These are phyloP conservation scores for Calonectria henricotiae DNA, from an alignment of 2,329 filamentous ascomycete genomes.

Conservation along the genomic window DNA sequence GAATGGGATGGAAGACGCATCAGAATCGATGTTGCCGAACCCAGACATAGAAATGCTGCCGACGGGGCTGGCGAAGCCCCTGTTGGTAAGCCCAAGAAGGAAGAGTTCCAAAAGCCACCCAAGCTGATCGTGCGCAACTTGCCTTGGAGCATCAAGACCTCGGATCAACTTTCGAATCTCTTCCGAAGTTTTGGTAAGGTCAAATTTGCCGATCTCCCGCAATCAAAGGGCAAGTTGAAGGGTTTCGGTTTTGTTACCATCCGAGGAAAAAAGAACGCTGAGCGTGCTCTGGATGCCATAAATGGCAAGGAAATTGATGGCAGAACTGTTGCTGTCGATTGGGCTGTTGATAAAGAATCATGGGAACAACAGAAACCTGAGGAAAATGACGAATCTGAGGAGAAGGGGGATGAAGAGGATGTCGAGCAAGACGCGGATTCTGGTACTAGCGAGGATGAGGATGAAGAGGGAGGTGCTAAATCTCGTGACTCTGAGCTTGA, in stretches of 20 bases:
- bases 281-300: constrained; percentile 86
- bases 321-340: constrained; percentile 92
- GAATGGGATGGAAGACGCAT: constrained; percentile 86
- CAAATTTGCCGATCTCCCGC: constrained; percentile 88
- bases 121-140: constrained; percentile 93
- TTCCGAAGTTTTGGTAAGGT: constrained; percentile 94
- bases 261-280: constrained; percentile 90
- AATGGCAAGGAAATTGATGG: constrained; percentile 95
- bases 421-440: constrained; percentile 59
- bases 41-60: constrained; percentile 79
- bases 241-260: constrained; percentile 96
- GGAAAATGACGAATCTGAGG: constrained; percentile 55
- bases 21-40: constrained; percentile 89
- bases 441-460: constrained; percentile 56
- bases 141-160: constrained; percentile 94
- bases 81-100: constrained; percentile 71
- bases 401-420: constrained; percentile 58
- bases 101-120: constrained; percentile 74
- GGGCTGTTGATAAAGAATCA: constrained; percentile 92
- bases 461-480: constrained; percentile 55
- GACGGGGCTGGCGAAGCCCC: constrained; percentile 61
- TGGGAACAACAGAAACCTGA: constrained; percentile 80
- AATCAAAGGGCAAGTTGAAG: constrained; percentile 81
- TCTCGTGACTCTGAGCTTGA: constrained; percentile 63
- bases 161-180: constrained; percentile 83